Evolutionary conservation across 2,329 filamentous ascomycete species (phyloP), one percentile per base, ranked within the genome.

Genomic region (Didymosphaeria variabile): DNA sequence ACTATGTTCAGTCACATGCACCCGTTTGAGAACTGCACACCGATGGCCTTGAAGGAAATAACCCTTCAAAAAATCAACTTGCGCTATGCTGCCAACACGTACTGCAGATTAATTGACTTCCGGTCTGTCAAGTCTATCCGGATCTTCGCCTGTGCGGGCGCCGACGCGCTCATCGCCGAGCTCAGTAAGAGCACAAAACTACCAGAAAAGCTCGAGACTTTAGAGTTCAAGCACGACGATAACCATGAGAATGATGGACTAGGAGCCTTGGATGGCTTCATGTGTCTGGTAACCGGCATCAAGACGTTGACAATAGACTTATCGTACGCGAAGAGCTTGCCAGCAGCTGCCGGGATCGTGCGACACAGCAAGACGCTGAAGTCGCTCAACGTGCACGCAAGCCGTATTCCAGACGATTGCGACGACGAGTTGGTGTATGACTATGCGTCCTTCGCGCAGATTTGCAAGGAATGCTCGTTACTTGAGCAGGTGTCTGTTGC

Each of bases 221-320:
- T 84, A 6, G 80, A 83, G 47, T 72, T 83, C 57, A 82, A 83
- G 67, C 81, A 84, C 62, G 77, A 80, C 32, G 82, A 84, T 54
- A 84, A 84, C 58, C 47, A 68, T 2, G 82, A 84, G 58, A 80
- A 82, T 36, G 82, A 84, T 55, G 79, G 78, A 6, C 65, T 84
- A 31, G 70, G 76, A 1, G 82, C 82, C 1, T 70, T 84, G 23
- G 82, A 84, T 42, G 81, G 79, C 34, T 82, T 84, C 64, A 63
- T 84, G 31, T 81, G 79, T 49, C 71, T 83, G 5, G 79, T 83
- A 0, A 77, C 79, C 13, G 82, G 82, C 2, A 71, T 84, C 57
- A 72, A 79, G 58, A 70, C 77, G 1, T 72, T 84, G 34, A 80
- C 79, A 5, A 72, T 84, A 40, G 82, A 84, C 64, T 67, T 83